Evolutionary conservation across 2,329 filamentous ascomycete genomes (phyloP), one percentile per base, ranked within the genome.

Genomic region (Emericellopsis atlantica): DNA sequence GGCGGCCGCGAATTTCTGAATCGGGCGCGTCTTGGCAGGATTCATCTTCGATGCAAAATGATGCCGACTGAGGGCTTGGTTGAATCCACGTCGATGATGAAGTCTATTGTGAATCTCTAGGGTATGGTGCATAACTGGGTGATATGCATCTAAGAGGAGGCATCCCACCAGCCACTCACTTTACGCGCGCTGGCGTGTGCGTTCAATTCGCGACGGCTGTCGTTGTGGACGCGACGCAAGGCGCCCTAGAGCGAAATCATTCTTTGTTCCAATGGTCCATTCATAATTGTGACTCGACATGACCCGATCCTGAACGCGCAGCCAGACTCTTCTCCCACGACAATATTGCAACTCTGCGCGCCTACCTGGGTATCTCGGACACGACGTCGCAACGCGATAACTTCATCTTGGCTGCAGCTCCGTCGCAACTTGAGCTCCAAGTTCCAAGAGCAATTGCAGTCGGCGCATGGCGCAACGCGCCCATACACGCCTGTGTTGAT

Each of bases 1-100:
- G n/a, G 72, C 67, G 11, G 64, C 56, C 14, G 72, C 73, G 43
- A 79, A 64, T 45, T 67, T 72, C 48, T 73, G 67, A 42, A 77
- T 72, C 1, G 72, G 73, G 6, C 72, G 66, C 21, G 49, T 49
- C 15, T 48, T 47, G 37, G 50, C 36, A 33, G 43, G 46, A 32
- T 42, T 49, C 54, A 59, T 58, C 38, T 33, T 40, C 33, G 29
- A 32, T 5, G 12, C 4, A 31, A 23, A 16, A 10, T 35, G 18
- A 21, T 15, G 8, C n/a, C 9, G 32, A 14, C 32, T 9, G 8
- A 35, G 4, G 32, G 32, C 11, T 32, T 35, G 32, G 10, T 2
- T 35, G n/a, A 15, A 4, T 21, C n/a, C 11, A 32, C 31, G 32
- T 35, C 18, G 32, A 35, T 35, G 32, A 35, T 35, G 32, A 35